Evolutionary conservation across 2,329 filamentous ascomycete species (phyloP).

Genomic region (Catunica adiposa): DNA sequence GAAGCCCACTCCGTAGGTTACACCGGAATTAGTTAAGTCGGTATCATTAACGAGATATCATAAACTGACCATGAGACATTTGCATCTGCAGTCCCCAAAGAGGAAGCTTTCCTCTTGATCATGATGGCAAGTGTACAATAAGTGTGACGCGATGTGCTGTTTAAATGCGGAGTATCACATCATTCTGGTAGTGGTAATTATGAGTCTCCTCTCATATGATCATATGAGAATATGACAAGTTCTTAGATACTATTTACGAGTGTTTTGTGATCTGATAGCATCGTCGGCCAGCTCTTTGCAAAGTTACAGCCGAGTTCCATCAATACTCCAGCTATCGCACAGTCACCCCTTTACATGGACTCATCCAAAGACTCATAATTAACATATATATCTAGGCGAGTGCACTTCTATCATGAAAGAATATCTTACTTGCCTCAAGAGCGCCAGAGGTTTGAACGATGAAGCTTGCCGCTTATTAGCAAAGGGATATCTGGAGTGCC

Average conservation of each 20-base stretch:
- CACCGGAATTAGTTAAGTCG: background rate
- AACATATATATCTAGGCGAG: constrained; percentile 48
- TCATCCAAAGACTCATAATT: too few relatives aligned
- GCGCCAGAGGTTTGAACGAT: constrained; percentile 68
- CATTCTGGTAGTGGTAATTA: too few relatives aligned
- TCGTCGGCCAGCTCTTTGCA: too few relatives aligned
- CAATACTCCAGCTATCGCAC: background rate
- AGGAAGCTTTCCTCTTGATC: constrained; percentile 90
- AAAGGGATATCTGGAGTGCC: constrained; percentile 75
- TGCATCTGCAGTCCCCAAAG: constrained; percentile 52
- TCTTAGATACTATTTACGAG: too few relatives aligned
- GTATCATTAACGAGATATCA: background rate
- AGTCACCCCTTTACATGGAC: too few relatives aligned
- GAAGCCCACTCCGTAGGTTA: constrained; percentile 53
- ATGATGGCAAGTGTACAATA: constrained; percentile 46
- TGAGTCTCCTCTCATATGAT: too few relatives aligned
- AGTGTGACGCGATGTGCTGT: background rate
- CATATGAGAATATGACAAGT: too few relatives aligned
- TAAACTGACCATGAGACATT: background rate
- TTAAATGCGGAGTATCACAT: too few relatives aligned
- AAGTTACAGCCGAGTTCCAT: background rate
- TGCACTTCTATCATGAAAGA: constrained; percentile 77
- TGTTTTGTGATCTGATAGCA: too few relatives aligned
- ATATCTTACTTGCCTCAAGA: constrained; percentile 79
- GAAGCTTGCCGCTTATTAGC: constrained; percentile 70